Percentiles rank a stretch among this genome's conserved stretches.
These are phyloP conservation scores for Globisporangium perplexum DNA, from an alignment of 352 stramenopile species.

Conservation along the genomic window DNA sequence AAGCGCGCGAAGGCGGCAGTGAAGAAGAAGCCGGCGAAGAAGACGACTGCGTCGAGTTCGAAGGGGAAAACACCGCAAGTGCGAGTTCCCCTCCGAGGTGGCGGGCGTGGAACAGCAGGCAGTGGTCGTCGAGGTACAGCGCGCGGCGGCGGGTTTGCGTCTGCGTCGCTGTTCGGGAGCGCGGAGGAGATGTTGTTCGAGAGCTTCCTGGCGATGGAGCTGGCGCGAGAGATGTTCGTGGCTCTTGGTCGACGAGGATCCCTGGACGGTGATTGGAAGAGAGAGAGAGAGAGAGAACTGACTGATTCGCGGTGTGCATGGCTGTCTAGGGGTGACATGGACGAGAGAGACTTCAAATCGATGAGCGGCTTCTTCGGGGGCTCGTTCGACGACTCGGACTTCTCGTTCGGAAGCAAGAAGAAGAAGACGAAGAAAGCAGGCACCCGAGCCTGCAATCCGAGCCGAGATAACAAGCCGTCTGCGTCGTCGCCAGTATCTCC, in stretches of 20 bases:
- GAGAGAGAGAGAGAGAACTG: background rate
- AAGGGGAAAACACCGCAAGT: slow-evolving; percentile 12
- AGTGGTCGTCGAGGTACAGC: background rate
- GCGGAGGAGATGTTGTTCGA: slow-evolving; percentile 12
- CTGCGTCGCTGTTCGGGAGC: slow-evolving; percentile 5
- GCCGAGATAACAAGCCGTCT: background rate
- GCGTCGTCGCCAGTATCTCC: background rate
- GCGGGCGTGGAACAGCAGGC: background rate
- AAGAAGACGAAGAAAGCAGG: too few species aligned
- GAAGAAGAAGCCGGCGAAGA: background rate
- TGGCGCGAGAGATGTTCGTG: slow-evolving; percentile 20
- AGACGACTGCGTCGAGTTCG: background rate
- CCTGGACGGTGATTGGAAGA: background rate
- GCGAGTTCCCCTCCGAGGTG: slow-evolving; percentile 1
- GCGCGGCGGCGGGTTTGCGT: slow-evolving; percentile 1
- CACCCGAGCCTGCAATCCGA: too few species aligned
- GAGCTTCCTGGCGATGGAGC: slow-evolving; percentile 17
- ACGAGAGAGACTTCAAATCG: slow-evolving; percentile 41
- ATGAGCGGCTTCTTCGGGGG: slow-evolving; percentile 40
- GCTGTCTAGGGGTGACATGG: slow-evolving; percentile 19
- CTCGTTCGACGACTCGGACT: slow-evolving; percentile 17
- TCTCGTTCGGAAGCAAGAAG: slow-evolving; percentile 11
- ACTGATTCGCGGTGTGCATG: background rate
- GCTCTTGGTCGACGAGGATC: background rate
- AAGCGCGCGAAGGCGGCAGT: background rate